Base-by-base conservation (phyloP, 768 basidiomycete genomes). In the Ramaria sp. region DNA sequence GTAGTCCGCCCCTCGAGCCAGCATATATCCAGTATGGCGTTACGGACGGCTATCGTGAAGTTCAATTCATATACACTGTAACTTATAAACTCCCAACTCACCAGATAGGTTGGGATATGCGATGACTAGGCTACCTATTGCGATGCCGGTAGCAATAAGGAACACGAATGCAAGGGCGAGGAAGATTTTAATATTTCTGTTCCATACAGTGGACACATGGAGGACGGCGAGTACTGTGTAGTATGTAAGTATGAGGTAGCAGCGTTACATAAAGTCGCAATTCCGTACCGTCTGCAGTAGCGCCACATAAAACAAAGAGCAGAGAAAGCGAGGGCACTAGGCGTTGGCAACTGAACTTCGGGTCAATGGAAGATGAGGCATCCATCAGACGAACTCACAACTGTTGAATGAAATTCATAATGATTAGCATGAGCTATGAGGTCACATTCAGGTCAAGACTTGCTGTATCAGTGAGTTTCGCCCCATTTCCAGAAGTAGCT, bases 401-500 rank as follows among this genome's bases (percentile, higher is more conserved):
- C 45, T 49, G 33, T 27, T 47, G 9, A 7, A 37, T 31, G 10
- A 1, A 7, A 37, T 7, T 50, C 11, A 34, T 34, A 17, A 39
- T 37, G 4, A 20, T 11, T 4, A 15, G 7, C 19, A 10, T 49
- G 27, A 49, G 20, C 27, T 27, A 27, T 51, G 24, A 51, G 24
- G 17, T 4, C 7, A 27, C 38, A 12, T 9, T n/a, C 27, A 33
- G 1, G 24, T n/a, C 3, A 11, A 6, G 15, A 19, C 51, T 52
- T 24, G 48, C 55, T 9, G 22, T 49, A 24, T 49, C 55, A 10
- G n/a, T 41, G 20, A 57, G 19, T 20, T 24, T 2, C 17, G 22
- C 46, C 13, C 46, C 45, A 6, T 37, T 24, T 11, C 55, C 55
- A 17, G 55, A 57, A n/a, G 20, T 38, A 20, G 46, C 55, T 54